These are phyloP conservation scores for Didymella segeticola DNA, from an alignment of 2,329 filamentous ascomycete species.

Conservation along the genomic window DNA sequence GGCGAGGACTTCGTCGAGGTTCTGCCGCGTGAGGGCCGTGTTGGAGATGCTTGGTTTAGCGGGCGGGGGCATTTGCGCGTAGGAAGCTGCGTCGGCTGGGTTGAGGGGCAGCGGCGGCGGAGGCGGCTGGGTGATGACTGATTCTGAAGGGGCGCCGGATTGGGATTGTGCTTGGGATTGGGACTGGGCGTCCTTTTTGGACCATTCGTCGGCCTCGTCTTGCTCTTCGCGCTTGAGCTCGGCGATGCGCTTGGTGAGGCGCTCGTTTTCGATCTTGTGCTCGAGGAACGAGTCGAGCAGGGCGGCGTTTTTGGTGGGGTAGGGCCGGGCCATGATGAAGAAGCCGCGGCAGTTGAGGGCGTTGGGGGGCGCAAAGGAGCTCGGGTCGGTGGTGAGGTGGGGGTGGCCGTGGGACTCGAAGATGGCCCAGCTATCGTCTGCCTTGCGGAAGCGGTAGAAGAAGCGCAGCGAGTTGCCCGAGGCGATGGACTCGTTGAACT, in stretches of 20 bases:
- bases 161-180: slow-evolving; percentile 39
- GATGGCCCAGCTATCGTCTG: slow-evolving; percentile 76
- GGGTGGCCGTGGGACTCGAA: slow-evolving; percentile 94
- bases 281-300: slow-evolving; percentile 92
- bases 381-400: slow-evolving; percentile 76
- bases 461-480: slow-evolving; percentile 80
- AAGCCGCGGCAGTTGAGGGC: slow-evolving; percentile 78
- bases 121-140: slow-evolving; percentile 52
- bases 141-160: slow-evolving; percentile 11
- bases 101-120: too few relatives aligned
- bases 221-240: slow-evolving; percentile 86
- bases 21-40: slow-evolving; percentile 76
- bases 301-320: slow-evolving; percentile 84
- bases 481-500: slow-evolving; percentile 88
- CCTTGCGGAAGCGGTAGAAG: slow-evolving; percentile 83
- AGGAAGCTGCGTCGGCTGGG: slow-evolving; percentile 49
- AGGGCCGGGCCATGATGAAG: slow-evolving; percentile 90
- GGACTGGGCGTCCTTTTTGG: slow-evolving; percentile 58
- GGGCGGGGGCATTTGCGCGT: slow-evolving; percentile 69
- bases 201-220: slow-evolving; percentile 74
- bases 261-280: slow-evolving; percentile 95
- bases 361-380: slow-evolving; percentile 67
- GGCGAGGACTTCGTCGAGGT: slow-evolving; percentile 74
- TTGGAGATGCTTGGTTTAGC: slow-evolving; percentile 69
- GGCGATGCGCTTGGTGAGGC: slow-evolving; percentile 80